Percentiles rank a stretch among this genome's conserved stretches.
Conservation (phyloP, 73 alveolate species). For the Loxodes magnus region DNA sequence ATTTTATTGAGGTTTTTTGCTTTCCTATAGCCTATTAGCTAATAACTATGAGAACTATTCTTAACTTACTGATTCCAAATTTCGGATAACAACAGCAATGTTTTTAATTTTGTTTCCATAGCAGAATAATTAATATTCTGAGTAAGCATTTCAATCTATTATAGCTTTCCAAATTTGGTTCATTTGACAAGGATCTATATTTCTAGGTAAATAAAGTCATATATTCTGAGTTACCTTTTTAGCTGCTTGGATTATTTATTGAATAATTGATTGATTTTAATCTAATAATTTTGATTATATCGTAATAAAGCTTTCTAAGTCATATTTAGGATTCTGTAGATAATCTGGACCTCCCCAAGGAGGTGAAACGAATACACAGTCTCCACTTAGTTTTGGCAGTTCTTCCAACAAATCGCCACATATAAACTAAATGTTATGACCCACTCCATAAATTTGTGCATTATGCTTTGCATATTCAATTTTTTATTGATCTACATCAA, state of each 20-base stretch:
- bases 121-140: background rate
- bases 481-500: conserved; percentile 28
- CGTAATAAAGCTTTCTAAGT: background rate
- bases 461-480: conserved; percentile 26
- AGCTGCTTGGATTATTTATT: background rate
- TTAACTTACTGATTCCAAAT: too few relatives aligned
- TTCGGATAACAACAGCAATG: background rate
- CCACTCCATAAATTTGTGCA: conserved; percentile 29
- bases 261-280: background rate
- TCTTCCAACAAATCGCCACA: conserved; percentile 22
- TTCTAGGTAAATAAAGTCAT: conserved; percentile 3
- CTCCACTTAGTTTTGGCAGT: conserved; percentile 19
- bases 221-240: conserved; percentile 1
- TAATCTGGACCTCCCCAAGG: conserved; percentile 77
- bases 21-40: too few relatives aligned
- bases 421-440: conserved; percentile 9
- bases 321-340: background rate
- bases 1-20: too few relatives aligned
- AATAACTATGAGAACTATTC: too few relatives aligned
- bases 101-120: background rate
- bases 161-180: background rate
- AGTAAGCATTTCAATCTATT: background rate
- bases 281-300: background rate
- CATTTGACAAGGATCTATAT: conserved; percentile 1
- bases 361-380: conserved; percentile 69